Conservation (phyloP, 495 filamentous ascomycete species). For the Penicillium paradoxum region DNA sequence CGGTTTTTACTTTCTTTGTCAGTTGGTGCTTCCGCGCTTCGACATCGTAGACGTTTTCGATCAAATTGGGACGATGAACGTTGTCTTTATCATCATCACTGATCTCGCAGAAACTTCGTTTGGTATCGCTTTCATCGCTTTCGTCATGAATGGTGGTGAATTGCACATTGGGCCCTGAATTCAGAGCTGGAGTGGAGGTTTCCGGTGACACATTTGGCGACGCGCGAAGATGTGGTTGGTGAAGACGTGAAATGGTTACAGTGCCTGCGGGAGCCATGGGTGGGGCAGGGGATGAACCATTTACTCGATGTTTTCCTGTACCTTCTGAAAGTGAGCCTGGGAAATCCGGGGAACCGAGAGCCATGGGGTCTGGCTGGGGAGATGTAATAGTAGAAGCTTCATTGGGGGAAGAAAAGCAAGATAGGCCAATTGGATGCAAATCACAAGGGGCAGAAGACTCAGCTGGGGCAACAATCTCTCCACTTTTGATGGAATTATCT, state of each 20-base stretch:
- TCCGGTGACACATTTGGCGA: slow-evolving; percentile 7
- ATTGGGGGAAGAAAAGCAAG: slow-evolving; percentile 1
- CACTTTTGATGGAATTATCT: neutral
- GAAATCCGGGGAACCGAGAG: slow-evolving; percentile 10
- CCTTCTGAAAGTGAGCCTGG: slow-evolving; percentile 21
- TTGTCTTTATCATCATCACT: slow-evolving; percentile 22
- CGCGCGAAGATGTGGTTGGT: neutral
- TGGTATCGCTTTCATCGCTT: slow-evolving; percentile 23
- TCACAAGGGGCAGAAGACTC: neutral
- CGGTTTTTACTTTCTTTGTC: slow-evolving; percentile 61
- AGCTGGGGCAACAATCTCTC: neutral
- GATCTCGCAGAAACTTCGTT: slow-evolving; percentile 27
- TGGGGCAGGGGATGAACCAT: slow-evolving; percentile 11
- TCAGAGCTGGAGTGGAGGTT: neutral
- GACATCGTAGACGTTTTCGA: slow-evolving; percentile 71
- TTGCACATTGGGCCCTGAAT: slow-evolving; percentile 17
- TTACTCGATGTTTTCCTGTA: slow-evolving; percentile 17
- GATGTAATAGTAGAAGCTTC: slow-evolving; percentile 2
- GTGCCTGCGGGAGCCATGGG: slow-evolving; percentile 28
- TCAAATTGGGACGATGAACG: slow-evolving; percentile 31
- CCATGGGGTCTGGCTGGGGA: slow-evolving; percentile 15
- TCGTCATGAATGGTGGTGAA: slow-evolving; percentile 24
- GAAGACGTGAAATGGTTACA: slow-evolving; percentile 17
- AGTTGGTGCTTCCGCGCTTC: slow-evolving; percentile 56
- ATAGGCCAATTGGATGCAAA: neutral